These are phyloP conservation scores for Plasmodium chabaudi DNA, from an alignment of 169 alveolate species.

Conservation along the genomic window DNA sequence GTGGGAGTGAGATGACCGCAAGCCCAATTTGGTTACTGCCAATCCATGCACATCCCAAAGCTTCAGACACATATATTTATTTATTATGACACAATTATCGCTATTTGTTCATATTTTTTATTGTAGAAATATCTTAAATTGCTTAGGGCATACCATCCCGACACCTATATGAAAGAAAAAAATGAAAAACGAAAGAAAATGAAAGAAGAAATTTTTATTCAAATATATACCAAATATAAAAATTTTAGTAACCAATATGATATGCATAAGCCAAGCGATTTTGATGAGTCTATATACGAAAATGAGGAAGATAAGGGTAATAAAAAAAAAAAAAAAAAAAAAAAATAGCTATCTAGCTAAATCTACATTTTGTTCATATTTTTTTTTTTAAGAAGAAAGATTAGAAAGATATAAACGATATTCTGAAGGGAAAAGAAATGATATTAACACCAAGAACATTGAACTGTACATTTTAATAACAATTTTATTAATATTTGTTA, in stretches of 20 bases:
- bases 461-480: conserved; percentile 31
- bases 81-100: too few species aligned
- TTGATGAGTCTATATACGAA: conserved; percentile 45
- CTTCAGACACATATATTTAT: too few species aligned
- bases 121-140: conserved; percentile 40
- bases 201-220: conserved; percentile 57
- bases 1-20: too few species aligned
- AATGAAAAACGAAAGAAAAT: conserved; percentile 34
- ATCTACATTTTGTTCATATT: neutral
- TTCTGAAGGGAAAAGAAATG: conserved; percentile 62
- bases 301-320: conserved; percentile 48
- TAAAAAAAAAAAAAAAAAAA: conserved; percentile 31
- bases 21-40: neutral
- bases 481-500: conserved; percentile 21
- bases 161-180: conserved; percentile 45
- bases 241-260: conserved; percentile 14
- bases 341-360: conserved; percentile 8
- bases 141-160: conserved; percentile 43
- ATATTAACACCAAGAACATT: conserved; percentile 4
- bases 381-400: conserved; percentile 32
- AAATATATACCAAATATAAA: conserved; percentile 32
- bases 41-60: too few species aligned
- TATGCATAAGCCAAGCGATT: conserved; percentile 11
- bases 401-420: conserved; percentile 41
- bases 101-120: too few species aligned